Conservation (phyloP, 148 eudicot genomes). For the Gaultheria prostrata region DNA sequence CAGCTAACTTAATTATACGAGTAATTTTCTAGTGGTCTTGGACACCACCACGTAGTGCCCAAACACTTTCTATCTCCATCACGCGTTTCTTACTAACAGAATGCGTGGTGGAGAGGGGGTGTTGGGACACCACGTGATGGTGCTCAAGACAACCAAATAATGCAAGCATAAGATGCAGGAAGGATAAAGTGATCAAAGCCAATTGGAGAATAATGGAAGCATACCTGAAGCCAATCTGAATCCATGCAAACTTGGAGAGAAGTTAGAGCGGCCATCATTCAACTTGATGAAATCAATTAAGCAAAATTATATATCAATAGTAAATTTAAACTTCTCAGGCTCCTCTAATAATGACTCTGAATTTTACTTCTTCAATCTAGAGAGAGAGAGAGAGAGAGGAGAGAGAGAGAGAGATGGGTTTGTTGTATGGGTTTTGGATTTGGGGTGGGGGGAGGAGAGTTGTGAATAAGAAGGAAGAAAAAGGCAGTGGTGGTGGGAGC, state of each 20-base stretch:
- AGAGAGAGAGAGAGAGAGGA: slow-evolving; percentile 10
- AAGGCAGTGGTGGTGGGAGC: slow-evolving; percentile 40
- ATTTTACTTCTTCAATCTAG: not conserved
- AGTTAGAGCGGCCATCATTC: slow-evolving; percentile 43
- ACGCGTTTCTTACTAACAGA: no score
- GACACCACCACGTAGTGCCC: no score
- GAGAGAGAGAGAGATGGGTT: slow-evolving; percentile 18
- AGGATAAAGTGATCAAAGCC: not conserved
- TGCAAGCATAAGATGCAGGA: not conserved
- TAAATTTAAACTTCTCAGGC: not conserved
- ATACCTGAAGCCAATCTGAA: slow-evolving; percentile 55
- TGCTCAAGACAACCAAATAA: no score
- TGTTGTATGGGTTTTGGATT: not conserved
- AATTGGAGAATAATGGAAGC: not conserved
- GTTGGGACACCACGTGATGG: no score
- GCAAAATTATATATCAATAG: no score
- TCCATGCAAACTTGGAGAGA: slow-evolving; percentile 64
- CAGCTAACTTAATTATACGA: no score
- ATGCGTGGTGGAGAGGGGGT: no score
- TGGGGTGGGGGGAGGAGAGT: slow-evolving; percentile 26
- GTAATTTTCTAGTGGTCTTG: no score
- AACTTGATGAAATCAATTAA: no score
- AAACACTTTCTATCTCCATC: no score
- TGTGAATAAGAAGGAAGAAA: slow-evolving; percentile 91
- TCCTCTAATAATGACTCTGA: not conserved